Conservation (phyloP, 768 basidiomycete genomes). For the Termitomyces sp. region DNA sequence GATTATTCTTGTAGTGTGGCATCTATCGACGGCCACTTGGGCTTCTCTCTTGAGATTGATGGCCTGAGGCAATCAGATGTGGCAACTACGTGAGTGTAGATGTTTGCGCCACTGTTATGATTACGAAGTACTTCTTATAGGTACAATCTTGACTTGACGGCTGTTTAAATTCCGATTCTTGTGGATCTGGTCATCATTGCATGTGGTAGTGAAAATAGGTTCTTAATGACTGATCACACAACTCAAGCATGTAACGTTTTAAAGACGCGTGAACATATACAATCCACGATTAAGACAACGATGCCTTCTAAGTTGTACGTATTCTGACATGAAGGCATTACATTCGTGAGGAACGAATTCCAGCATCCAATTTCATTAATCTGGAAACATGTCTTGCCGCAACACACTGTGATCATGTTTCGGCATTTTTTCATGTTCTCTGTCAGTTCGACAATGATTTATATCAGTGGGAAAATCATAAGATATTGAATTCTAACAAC, state of each 20-base stretch:
- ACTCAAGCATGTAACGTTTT: neutral
- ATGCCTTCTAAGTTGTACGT: neutral
- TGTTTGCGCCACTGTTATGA: neutral
- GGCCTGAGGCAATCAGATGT: slow-evolving; percentile 30
- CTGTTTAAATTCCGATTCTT: neutral
- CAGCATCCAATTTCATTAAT: neutral
- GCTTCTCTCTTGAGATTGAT: slow-evolving; percentile 28
- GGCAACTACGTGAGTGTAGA: slow-evolving; percentile 26
- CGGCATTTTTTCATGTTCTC: neutral
- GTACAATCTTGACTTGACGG: neutral
- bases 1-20: slow-evolving; percentile 16
- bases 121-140: neutral
- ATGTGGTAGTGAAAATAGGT: neutral
- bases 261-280: neutral
- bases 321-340: neutral
- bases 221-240: neutral
- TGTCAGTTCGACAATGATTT: too few relatives aligned
- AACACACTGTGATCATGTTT: too few relatives aligned
- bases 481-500: too few relatives aligned
- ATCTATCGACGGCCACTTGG: slow-evolving; percentile 26
- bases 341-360: neutral
- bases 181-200: neutral
- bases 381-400: too few relatives aligned
- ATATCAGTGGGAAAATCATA: too few relatives aligned
- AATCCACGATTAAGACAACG: neutral